A percentile compares a stretch with the other conserved stretches of the same genome.
Evolutionary conservation across 2,329 filamentous ascomycete species (phyloP).

Genomic region (Hawksworthiomyces lignivorus): DNA sequence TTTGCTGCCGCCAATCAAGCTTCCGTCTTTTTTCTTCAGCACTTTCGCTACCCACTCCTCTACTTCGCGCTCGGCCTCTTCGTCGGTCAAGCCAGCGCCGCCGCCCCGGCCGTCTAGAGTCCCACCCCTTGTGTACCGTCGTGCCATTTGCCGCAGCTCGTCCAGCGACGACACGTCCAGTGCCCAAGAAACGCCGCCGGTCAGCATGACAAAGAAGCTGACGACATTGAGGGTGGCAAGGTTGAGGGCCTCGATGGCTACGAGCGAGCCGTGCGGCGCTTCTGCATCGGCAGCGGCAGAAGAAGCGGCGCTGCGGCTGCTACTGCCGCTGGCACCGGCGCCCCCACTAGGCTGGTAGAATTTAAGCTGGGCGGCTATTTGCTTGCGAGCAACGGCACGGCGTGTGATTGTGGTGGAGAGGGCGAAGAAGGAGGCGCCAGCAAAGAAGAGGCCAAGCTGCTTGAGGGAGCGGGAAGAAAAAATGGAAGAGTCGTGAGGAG

Average conservation of each 20-base stretch:
- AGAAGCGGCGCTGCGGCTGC: conserved; percentile 15
- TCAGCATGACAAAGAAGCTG: conserved; percentile 65
- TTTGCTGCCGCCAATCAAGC: conserved; percentile 15
- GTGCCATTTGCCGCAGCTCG: conserved; percentile 52
- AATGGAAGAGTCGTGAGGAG: conserved; percentile 4
- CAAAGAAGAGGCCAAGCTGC: conserved; percentile 63
- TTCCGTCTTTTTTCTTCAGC: conserved; percentile 42
- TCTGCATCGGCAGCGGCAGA: conserved; percentile 25
- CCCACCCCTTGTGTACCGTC: conserved; percentile 28
- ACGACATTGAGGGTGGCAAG: conserved; percentile 81
- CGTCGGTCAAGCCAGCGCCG: conserved; percentile 25
- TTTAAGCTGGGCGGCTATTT: conserved; percentile 53
- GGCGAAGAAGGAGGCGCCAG: conserved; percentile 67
- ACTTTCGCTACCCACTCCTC: conserved; percentile 54
- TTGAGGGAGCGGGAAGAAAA: conserved; percentile 44
- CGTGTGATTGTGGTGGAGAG: conserved; percentile 65
- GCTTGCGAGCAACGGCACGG: conserved; percentile 59
- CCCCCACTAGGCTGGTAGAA: conserved; percentile 58
- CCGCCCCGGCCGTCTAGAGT: conserved; percentile 14
- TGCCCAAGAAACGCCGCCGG: conserved; percentile 67
- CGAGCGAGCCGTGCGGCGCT: conserved; percentile 54
- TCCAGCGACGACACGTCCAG: conserved; percentile 66
- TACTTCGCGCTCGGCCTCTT: conserved; percentile 51
- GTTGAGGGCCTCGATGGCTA: conserved; percentile 76
- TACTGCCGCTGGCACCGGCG: conserved; percentile 7